phyloP scores from a whole-genome alignment of 2,329 filamentous ascomycete genomes.

The Scortechinia acanthostroma region DNA sequence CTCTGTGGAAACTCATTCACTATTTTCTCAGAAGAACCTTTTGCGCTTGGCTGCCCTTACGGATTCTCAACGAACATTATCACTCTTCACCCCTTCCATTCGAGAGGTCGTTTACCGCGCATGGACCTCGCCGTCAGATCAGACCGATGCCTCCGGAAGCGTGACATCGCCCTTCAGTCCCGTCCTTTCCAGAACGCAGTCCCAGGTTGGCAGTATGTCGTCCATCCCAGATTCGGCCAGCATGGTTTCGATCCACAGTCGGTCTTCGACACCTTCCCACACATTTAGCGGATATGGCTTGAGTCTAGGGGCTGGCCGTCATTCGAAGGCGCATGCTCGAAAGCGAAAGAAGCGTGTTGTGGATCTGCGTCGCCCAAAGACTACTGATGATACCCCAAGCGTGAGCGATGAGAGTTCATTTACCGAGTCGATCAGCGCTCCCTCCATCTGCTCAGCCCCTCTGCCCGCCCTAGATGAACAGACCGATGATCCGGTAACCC shows the following conservation, averaged over 20 bases:
- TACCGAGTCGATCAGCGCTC: constrained; percentile 22
- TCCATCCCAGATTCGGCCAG: not conserved
- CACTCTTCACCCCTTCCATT: constrained; percentile 58
- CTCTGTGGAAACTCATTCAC: constrained; percentile 48
- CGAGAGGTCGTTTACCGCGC: constrained; percentile 57
- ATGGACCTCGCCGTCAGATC: constrained; percentile 51
- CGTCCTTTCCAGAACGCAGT: constrained; percentile 29
- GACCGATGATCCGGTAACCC: not conserved
- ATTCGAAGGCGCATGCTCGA: constrained; percentile 30
- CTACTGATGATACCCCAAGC: constrained; percentile 24
- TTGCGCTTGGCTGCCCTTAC: constrained; percentile 52
- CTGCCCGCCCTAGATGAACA: not conserved
- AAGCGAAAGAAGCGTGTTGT: constrained; percentile 37
- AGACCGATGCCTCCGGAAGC: constrained; percentile 26
- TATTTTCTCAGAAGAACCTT: constrained; percentile 64
- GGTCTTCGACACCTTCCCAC: constrained; percentile 17
- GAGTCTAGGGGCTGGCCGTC: constrained; percentile 25
- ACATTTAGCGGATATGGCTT: constrained; percentile 26
- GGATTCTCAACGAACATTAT: constrained; percentile 57
- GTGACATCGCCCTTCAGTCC: constrained; percentile 19
- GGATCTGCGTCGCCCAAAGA: constrained; percentile 30
- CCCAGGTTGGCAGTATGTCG: constrained; percentile 14
- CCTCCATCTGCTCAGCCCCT: constrained; percentile 17
- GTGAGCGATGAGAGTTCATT: constrained; percentile 29
- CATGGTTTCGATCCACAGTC: constrained; percentile 6